Conservation (phyloP, 768 basidiomycete species). For the Epithele typhae region DNA sequence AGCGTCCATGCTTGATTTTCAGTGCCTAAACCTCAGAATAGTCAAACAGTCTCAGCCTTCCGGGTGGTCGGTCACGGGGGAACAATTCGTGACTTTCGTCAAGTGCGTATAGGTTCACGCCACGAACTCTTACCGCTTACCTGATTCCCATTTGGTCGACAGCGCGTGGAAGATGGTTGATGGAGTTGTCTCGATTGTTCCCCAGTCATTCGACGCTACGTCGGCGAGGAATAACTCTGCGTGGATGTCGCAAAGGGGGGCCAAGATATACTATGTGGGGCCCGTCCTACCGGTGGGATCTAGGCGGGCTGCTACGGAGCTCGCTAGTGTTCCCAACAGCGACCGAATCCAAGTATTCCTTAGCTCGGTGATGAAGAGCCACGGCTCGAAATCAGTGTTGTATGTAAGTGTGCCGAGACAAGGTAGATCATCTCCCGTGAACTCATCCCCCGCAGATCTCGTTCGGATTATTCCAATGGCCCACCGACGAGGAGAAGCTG, state of each 20-base stretch:
- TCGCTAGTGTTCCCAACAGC: slow-evolving; percentile 5
- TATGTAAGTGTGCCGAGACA: slow-evolving; percentile 13
- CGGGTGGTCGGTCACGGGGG: no score
- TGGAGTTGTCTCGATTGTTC: no score
- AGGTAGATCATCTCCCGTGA: background rate
- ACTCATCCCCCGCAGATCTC: slow-evolving; percentile 14
- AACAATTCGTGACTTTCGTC: no score
- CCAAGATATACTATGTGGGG: slow-evolving; percentile 12
- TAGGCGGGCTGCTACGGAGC: slow-evolving; percentile 3
- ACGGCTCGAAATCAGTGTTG: slow-evolving; percentile 17
- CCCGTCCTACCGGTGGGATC: slow-evolving; percentile 10
- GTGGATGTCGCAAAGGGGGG: slow-evolving; percentile 13
- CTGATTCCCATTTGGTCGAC: no score
- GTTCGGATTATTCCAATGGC: slow-evolving; percentile 22
- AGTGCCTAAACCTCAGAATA: no score
- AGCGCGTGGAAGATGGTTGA: no score
- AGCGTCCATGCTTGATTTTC: no score
- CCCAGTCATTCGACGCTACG: slow-evolving; percentile 13
- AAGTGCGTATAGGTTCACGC: no score
- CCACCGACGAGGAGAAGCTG: slow-evolving; percentile 14
- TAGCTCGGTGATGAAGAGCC: slow-evolving; percentile 5
- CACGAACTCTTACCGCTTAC: no score
- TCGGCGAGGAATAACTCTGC: slow-evolving; percentile 1
- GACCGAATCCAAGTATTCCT: slow-evolving; percentile 15
- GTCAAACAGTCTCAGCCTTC: no score